These are phyloP conservation scores for Lepiota brunneoincarnata DNA, from an alignment of 768 basidiomycete genomes.

Conservation along the genomic window DNA sequence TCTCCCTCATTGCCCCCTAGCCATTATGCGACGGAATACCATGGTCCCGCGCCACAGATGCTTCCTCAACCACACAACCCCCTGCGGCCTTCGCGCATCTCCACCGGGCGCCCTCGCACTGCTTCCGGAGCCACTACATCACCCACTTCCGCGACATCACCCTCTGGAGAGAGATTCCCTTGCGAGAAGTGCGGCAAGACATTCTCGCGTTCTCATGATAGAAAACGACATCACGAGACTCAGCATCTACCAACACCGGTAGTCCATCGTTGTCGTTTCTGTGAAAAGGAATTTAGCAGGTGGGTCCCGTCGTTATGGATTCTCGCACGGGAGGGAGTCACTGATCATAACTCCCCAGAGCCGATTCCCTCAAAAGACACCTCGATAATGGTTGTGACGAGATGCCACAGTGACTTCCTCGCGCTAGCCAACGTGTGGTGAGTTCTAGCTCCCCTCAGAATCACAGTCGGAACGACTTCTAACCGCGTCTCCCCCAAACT, in stretches of 20 bases:
- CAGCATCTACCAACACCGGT: slow-evolving; percentile 66
- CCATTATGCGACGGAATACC: slow-evolving; percentile 23
- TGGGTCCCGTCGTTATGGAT: slow-evolving; percentile 24
- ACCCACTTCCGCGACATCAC: slow-evolving; percentile 34
- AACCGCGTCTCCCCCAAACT: slow-evolving; percentile 5
- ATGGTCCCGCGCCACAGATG: slow-evolving; percentile 22
- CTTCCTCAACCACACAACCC: slow-evolving; percentile 26
- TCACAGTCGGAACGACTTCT: not conserved
- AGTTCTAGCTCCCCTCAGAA: slow-evolving; percentile 11
- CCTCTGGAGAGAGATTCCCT: slow-evolving; percentile 60
- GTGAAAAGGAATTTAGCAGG: slow-evolving; percentile 78
- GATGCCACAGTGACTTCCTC: slow-evolving; percentile 36
- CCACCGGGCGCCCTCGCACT: slow-evolving; percentile 38
- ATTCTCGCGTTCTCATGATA: slow-evolving; percentile 78
- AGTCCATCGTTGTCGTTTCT: slow-evolving; percentile 68
- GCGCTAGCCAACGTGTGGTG: slow-evolving; percentile 15
- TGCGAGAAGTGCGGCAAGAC: slow-evolving; percentile 78
- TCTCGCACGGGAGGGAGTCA: slow-evolving; percentile 11
- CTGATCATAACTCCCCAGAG: slow-evolving; percentile 25
- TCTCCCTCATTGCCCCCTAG: slow-evolving; percentile 22
- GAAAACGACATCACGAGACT: slow-evolving; percentile 78
- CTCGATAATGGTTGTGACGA: slow-evolving; percentile 79
- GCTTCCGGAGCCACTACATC: slow-evolving; percentile 29
- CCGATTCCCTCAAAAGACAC: slow-evolving; percentile 80
- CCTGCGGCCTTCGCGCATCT: slow-evolving; percentile 35